Evolutionary conservation across 2,329 filamentous ascomycete genomes (phyloP).

Genomic region (Fusarium paranaense): DNA sequence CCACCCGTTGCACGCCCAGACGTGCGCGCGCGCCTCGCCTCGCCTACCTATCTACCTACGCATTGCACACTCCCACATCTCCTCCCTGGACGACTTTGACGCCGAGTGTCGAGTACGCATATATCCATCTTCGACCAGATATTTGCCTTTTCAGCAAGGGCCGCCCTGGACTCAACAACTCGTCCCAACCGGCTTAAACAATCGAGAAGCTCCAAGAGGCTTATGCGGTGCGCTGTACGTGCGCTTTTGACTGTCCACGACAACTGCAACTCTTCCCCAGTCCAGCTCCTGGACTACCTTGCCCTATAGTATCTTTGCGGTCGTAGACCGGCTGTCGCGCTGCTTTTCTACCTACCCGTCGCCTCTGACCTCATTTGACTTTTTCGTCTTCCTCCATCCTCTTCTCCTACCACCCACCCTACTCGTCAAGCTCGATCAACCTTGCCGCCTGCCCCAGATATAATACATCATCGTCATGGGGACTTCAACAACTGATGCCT

Average conservation of each 20-base stretch:
- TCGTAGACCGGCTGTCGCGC: constrained; percentile 33
- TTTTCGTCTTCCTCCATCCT: constrained; percentile 45
- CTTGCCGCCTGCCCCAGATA: constrained; percentile 47
- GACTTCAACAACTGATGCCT: constrained; percentile 56
- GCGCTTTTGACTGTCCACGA: constrained; percentile 34
- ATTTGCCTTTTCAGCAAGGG: constrained; percentile 12
- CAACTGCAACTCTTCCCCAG: constrained; percentile 35
- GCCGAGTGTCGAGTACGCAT: constrained; percentile 25
- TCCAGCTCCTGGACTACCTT: constrained; percentile 33
- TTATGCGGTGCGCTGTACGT: constrained; percentile 27
- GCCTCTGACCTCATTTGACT: constrained; percentile 57
- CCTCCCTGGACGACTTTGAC: constrained; percentile 10
- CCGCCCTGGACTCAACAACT: constrained; percentile 12
- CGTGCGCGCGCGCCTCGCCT: constrained; percentile 10
- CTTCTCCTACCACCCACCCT: constrained; percentile 45
- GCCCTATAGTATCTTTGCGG: constrained; percentile 36
- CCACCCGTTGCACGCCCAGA: constrained; percentile 6
- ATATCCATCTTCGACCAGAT: neutral
- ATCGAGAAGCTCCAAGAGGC: constrained; percentile 4
- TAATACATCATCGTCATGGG: constrained; percentile 63
- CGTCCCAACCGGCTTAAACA: constrained; percentile 6
- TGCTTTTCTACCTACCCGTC: constrained; percentile 40
- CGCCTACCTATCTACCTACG: neutral
- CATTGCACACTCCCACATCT: neutral
- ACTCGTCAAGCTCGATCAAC: constrained; percentile 44